phyloP scores from a whole-genome alignment of 495 filamentous ascomycete genomes.

The Hyaloscypha hepaticicola region DNA sequence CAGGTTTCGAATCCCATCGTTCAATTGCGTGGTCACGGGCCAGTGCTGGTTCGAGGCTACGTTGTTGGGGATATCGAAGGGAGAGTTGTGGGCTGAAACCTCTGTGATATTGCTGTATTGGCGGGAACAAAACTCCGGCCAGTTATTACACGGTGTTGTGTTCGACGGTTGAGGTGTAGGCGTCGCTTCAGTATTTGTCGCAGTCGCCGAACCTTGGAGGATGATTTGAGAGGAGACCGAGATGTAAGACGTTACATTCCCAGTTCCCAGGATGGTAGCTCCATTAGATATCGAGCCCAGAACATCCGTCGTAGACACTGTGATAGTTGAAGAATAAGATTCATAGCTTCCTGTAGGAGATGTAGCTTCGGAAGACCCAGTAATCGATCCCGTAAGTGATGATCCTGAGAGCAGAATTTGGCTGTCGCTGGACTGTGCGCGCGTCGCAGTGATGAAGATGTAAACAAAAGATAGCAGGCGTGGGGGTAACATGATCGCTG shows the following conservation, averaged over 20 bases:
- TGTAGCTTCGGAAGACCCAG: conserved; percentile 32
- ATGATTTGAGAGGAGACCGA: conserved; percentile 17
- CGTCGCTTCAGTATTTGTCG: conserved; percentile 38
- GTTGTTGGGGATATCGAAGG: conserved; percentile 70
- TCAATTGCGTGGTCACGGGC: conserved; percentile 69
- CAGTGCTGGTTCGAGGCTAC: conserved; percentile 68
- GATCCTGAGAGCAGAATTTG: conserved; percentile 20
- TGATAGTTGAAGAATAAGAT: conserved; percentile 42
- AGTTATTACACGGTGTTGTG: conserved; percentile 80
- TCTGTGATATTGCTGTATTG: conserved; percentile 90
- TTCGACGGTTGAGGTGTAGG: conserved; percentile 53
- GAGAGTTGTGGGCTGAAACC: conserved; percentile 83
- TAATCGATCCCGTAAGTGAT: conserved; percentile 4
- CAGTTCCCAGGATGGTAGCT: not conserved
- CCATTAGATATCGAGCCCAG: conserved; percentile 1
- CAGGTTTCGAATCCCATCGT: conserved; percentile 92
- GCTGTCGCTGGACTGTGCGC: conserved; percentile 1
- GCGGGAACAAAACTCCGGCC: conserved; percentile 76
- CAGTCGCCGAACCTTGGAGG: conserved; percentile 35
- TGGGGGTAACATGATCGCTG: not conserved
- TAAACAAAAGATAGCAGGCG: not conserved
- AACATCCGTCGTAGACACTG: conserved; percentile 24
- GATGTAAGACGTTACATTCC: conserved; percentile 7
- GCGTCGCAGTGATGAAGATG: not conserved
- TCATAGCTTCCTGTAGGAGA: conserved; percentile 42